Evolutionary conservation across 208 protist genomes (phyloP), one percentile per base, ranked within the genome.

Genomic region (Balamuthia mandrillaris): DNA sequence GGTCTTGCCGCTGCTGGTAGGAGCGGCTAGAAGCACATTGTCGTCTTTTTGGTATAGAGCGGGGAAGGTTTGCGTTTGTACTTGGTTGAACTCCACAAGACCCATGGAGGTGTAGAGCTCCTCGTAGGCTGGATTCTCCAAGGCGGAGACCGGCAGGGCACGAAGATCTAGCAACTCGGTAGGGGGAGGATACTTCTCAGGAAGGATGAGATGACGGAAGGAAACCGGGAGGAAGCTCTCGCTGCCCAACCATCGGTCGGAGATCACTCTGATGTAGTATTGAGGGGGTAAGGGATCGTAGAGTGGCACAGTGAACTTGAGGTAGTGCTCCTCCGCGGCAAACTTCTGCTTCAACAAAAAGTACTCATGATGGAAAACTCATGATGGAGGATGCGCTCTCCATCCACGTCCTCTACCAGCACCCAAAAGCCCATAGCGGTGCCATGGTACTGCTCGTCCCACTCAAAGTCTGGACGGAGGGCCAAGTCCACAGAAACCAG

Each of bases 291-390:
- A n/a, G 10, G 95, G 95, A 5, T 96, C 90, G 24, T 68, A 87
- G 9, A 99, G 88, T 16, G 93, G 92, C 35, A 98, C 95, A 70
- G 96, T 97, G 89, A 99, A 96, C 42, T 86, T 91, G 70, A 98
- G 86, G 10, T 90, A 68, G 47, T 95, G 93, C 18, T 95, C 89
- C 49, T 94, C 88, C 44, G 94, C 79, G 21, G 94, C 61, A 35
- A 41, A 88, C 7, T 49, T 24, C 31, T 79, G 72, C 37, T 97
- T 98, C 1, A 99, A 84, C 7, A 95, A 18, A 61, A 99, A 96
- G n/a, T 88, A 81, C 89, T 99, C 98, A 79, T 92, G 88, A n/a
- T n/a, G n/a, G n/a, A n/a, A n/a, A n/a, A n/a, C 89, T 99, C 98
- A 79, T 92, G 88, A 92, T 99, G 96, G n/a, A 99, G 88, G 54